phyloP scores from a whole-genome alignment of 176 grass and related monocot species.

The Triticum dicoccoides region DNA sequence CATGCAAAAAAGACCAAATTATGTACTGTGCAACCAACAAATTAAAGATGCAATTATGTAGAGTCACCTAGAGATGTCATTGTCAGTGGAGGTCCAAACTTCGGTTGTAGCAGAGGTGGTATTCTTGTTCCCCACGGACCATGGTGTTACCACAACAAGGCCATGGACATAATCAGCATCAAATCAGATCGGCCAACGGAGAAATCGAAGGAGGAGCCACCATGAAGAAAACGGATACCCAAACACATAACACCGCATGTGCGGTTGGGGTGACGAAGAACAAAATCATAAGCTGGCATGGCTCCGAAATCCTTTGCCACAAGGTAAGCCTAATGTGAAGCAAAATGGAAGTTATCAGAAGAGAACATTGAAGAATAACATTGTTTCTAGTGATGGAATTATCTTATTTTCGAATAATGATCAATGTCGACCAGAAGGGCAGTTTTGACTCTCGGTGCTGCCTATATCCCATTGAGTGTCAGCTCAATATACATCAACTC shows the following conservation, averaged over 20 bases:
- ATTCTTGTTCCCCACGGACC: too few relatives aligned
- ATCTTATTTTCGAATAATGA: neutral
- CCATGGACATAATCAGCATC: too few relatives aligned
- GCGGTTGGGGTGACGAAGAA: conserved; percentile 29
- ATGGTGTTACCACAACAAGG: too few relatives aligned
- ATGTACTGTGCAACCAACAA: too few relatives aligned
- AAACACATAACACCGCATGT: conserved; percentile 24
- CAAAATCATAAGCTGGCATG: conserved; percentile 24
- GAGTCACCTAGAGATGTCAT: too few relatives aligned
- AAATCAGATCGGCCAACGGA: too few relatives aligned
- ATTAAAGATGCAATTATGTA: too few relatives aligned
- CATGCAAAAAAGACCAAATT: too few relatives aligned
- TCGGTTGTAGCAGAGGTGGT: too few relatives aligned
- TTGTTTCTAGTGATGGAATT: neutral
- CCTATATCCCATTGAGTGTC: neutral
- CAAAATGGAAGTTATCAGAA: conserved; percentile 12
- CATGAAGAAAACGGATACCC: conserved; percentile 26
- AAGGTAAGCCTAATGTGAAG: conserved; percentile 7
- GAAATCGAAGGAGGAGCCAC: neutral
- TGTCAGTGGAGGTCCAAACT: too few relatives aligned
- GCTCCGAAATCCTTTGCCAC: conserved; percentile 38
- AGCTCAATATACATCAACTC: neutral
- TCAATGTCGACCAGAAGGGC: neutral
- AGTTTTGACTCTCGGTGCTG: neutral
- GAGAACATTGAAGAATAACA: neutral